Percentiles rank a stretch among this genome's conserved stretches.
phyloP scores from a whole-genome alignment of 495 filamentous ascomycete species.

The Talaromyces ruber region DNA sequence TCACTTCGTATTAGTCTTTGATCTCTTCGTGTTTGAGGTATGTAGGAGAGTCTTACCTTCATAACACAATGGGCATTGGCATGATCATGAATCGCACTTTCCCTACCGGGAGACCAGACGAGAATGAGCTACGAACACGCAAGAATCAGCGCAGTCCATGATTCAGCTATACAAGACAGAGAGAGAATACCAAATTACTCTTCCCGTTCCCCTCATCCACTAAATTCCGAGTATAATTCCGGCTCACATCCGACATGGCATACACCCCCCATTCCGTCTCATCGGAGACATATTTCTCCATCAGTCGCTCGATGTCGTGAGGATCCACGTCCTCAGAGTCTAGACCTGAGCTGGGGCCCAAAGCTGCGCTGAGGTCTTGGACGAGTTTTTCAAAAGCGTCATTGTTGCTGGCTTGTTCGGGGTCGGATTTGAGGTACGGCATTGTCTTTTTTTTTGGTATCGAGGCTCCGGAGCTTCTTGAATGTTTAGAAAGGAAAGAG shows the following conservation, averaged over 20 bases:
- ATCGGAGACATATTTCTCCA: slow-evolving; percentile 62
- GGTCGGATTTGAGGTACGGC: slow-evolving; percentile 23
- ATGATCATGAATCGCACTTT: slow-evolving; percentile 80
- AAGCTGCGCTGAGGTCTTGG: slow-evolving; percentile 54
- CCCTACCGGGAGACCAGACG: slow-evolving; percentile 89
- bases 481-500: background rate
- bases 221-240: slow-evolving; percentile 77
- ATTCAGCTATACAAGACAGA: background rate
- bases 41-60: slow-evolving; percentile 34
- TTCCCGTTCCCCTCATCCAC: slow-evolving; percentile 89
- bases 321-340: slow-evolving; percentile 73
- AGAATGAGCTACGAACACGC: slow-evolving; percentile 57
- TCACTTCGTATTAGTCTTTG: slow-evolving; percentile 5
- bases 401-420: slow-evolving; percentile 14
- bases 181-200: slow-evolving; percentile 61
- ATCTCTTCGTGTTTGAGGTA: background rate
- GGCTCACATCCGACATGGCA: slow-evolving; percentile 54
- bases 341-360: slow-evolving; percentile 73
- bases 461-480: no score
- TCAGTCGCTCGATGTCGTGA: slow-evolving; percentile 53
- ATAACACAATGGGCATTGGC: slow-evolving; percentile 72
- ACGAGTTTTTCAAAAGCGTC: slow-evolving; percentile 68
- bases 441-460: slow-evolving; percentile 11
- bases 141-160: slow-evolving; percentile 5
- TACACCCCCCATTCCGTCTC: slow-evolving; percentile 63